Evolutionary conservation across 176 grass and related monocot genomes (phyloP).

Genomic region (Pontederia paniculata): DNA sequence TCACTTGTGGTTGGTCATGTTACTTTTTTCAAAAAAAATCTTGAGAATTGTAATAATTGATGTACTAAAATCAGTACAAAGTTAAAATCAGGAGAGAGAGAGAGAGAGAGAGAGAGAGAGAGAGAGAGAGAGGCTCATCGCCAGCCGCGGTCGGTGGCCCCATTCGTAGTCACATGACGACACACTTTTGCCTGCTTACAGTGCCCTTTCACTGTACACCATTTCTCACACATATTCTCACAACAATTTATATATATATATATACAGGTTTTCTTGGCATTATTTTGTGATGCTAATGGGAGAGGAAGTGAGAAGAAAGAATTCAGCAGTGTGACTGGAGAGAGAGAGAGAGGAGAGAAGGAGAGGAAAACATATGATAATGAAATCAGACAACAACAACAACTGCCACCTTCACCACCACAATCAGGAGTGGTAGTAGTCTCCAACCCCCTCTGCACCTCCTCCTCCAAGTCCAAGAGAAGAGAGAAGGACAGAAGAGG

Average conservation of each 20-base stretch:
- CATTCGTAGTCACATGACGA: neutral
- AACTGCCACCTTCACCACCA: too few relatives aligned
- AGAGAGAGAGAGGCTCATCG: neutral
- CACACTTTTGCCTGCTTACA: conserved; percentile 1
- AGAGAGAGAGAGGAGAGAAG: conserved; percentile 20
- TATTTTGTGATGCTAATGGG: neutral
- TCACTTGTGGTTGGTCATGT: too few relatives aligned
- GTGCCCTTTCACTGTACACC: neutral
- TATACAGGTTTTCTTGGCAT: neutral
- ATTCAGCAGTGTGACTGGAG: conserved; percentile 31
- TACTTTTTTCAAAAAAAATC: too few relatives aligned
- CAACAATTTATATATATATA: neutral
- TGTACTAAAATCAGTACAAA: neutral
- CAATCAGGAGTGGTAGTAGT: too few relatives aligned
- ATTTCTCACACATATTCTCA: neutral
- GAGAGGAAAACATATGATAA: conserved; percentile 72
- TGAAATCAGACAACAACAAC: conserved; percentile 70
- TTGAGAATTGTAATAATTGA: too few relatives aligned
- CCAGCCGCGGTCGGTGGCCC: neutral
- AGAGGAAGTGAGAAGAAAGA: neutral
- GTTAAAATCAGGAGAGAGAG: too few relatives aligned
- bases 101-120: neutral
- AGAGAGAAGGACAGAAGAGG: conserved; percentile 27
- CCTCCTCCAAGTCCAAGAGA: conserved; percentile 21
- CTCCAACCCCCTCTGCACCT: conserved; percentile 23